These are phyloP conservation scores for Exophiala lecanii-corni DNA, from an alignment of 2,329 filamentous ascomycete species.

Conservation along the genomic window DNA sequence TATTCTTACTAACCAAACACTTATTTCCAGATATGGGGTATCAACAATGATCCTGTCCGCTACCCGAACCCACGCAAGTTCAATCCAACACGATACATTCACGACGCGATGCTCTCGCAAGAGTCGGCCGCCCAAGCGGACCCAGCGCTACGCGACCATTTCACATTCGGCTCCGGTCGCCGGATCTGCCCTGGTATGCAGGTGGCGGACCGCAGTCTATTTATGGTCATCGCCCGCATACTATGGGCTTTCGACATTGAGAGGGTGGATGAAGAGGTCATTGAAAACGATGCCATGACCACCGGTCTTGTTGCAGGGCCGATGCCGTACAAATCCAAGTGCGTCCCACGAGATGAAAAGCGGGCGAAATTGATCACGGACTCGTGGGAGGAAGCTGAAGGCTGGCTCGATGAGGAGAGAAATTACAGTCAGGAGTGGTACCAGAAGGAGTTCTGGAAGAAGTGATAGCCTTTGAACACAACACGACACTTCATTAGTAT, in stretches of 20 bases:
- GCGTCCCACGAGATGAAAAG: background rate
- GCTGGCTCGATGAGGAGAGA: conserved; percentile 6
- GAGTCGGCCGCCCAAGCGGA: conserved; percentile 31
- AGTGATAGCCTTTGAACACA: conserved; percentile 2
- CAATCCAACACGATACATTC: conserved; percentile 28
- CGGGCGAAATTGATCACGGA: too few species aligned
- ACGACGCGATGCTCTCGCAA: conserved; percentile 29
- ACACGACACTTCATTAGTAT: conserved; percentile 2
- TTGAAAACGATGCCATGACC: background rate
- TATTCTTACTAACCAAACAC: too few species aligned
- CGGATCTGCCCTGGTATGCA: conserved; percentile 29
- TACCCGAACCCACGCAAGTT: conserved; percentile 29
- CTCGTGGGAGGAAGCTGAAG: too few species aligned
- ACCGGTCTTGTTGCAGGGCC: background rate
- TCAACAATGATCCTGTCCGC: conserved; percentile 27
- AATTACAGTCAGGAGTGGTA: conserved; percentile 8
- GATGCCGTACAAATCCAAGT: conserved; percentile 1
- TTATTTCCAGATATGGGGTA: too few species aligned
- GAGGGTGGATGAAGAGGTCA: background rate
- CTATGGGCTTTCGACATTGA: conserved; percentile 8
- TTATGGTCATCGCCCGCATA: conserved; percentile 54
- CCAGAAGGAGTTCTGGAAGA: conserved; percentile 6
- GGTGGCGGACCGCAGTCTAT: conserved; percentile 33
- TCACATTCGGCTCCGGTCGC: conserved; percentile 54
- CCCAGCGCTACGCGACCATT: conserved; percentile 26